Percentiles rank a stretch among this genome's conserved stretches.
phyloP scores from a whole-genome alignment of 768 basidiomycete genomes.

The Lentinula raphanica region DNA sequence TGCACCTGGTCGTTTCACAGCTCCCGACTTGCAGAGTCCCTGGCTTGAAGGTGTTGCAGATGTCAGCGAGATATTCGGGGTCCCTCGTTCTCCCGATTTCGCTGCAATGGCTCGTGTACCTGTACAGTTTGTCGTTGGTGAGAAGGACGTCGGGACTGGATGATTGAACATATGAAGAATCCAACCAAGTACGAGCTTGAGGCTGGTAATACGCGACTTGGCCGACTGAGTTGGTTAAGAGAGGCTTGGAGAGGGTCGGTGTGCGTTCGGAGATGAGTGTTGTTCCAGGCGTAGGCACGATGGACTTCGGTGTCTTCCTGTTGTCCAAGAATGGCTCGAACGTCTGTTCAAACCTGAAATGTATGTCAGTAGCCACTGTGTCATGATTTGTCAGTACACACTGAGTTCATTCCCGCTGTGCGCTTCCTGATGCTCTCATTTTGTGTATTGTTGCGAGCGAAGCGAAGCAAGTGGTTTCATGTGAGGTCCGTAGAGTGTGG shows the following conservation, averaged over 20 bases:
- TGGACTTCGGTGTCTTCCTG: conserved; percentile 8
- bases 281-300: conserved; percentile 15
- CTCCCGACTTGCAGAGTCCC: not conserved
- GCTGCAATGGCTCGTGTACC: conserved; percentile 7
- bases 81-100: conserved; percentile 7
- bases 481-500: too few relatives aligned
- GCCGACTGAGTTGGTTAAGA: conserved; percentile 9
- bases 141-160: conserved; percentile 12
- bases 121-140: conserved; percentile 17
- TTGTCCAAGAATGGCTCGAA: conserved; percentile 12
- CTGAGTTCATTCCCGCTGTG: too few relatives aligned
- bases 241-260: not conserved
- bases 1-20: conserved; percentile 15
- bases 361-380: too few relatives aligned
- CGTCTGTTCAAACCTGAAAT: too few relatives aligned
- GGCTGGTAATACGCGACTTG: conserved; percentile 12
- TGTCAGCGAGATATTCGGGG: conserved; percentile 7
- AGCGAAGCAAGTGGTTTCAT: too few relatives aligned
- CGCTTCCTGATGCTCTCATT: too few relatives aligned
- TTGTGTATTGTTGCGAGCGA: too few relatives aligned
- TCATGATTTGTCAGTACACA: too few relatives aligned
- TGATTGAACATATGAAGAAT: conserved; percentile 5
- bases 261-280: conserved; percentile 2
- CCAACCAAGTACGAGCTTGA: not conserved
- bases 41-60: conserved; percentile 15